Evolutionary conservation across 2,329 filamentous ascomycete genomes (phyloP), one percentile per base, ranked within the genome.

Genomic region (Neonectria punicea): DNA sequence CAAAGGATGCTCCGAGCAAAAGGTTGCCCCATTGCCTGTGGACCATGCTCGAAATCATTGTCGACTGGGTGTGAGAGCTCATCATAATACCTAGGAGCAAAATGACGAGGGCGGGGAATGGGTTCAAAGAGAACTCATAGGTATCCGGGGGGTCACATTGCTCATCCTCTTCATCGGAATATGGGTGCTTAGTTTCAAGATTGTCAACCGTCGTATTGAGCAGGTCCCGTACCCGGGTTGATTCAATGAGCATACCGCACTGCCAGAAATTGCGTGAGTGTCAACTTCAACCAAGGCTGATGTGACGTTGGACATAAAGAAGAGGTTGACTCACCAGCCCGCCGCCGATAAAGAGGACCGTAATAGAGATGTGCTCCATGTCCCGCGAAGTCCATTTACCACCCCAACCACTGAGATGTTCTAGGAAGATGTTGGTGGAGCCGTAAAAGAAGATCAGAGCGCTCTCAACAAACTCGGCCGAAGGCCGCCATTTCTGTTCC

Each of bases 11-110:
- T 28, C 91, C 93, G 51, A 93, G 86, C 58, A 98, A 86, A 70
- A 98, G 86, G 74, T 89, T 90, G 28, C 95, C 95, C 95, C 95
- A 98, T 79, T 98, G 94, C 76, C 91, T 91, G 81, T 98, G 95
- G 53, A 98, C 87, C 93, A 96, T 97, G 70, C 90, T 93, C 10
- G 93, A 95, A 51, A 94, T 86, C 90, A 93, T 93, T 65, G 89
- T 92, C 30, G 84, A 78, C 77, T 97, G 94, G 64, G 95, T 93
- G 79, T 98, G 95, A 28, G 92, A 93, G 75, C 92, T 92, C 95
- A 98, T 98, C 92, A 97, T 96, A 77, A 94, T 88, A 36, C 96
- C 96, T 1, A 98, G 84, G 1, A 98, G 84, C 63, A 98, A 84
- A 70, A 98, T 95, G 53, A 97, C 88, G 4, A 98, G 84, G 1